Percentiles rank a stretch among this genome's conserved stretches.
Conservation (phyloP, 257 asterid genomes). For the Echium plantagineum region DNA sequence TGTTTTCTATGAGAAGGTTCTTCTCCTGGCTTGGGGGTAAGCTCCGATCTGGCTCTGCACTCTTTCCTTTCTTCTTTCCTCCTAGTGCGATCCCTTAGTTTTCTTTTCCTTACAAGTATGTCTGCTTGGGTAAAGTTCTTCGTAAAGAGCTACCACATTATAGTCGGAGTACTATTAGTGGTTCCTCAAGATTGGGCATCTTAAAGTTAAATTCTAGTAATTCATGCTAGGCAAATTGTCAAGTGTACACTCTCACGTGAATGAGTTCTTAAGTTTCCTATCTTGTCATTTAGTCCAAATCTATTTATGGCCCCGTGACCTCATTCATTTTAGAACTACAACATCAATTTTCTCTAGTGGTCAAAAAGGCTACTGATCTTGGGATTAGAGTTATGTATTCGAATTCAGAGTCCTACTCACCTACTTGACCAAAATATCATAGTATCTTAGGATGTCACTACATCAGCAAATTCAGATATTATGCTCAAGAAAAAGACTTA, state of each 20-base stretch:
- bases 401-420: too few relatives aligned
- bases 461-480: too few relatives aligned
- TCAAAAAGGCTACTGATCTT: too few relatives aligned
- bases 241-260: neutral
- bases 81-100: neutral
- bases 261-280: neutral
- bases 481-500: too few relatives aligned
- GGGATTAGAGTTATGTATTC: too few relatives aligned
- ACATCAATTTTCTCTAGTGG: too few relatives aligned
- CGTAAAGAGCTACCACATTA: neutral
- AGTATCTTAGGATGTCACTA: too few relatives aligned
- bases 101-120: too few relatives aligned
- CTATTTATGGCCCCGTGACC: too few relatives aligned
- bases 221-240: neutral
- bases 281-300: neutral
- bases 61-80: neutral
- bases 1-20: slow-evolving; percentile 85
- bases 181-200: neutral
- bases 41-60: slow-evolving; percentile 14
- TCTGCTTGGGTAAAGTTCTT: neutral
- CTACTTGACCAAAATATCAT: too few relatives aligned
- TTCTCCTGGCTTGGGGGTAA: slow-evolving; percentile 92
- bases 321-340: too few relatives aligned
- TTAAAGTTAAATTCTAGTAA: neutral
- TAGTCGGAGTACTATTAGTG: neutral